Conservation (phyloP, 257 asterid species). For the Solanum appendiculatum region DNA sequence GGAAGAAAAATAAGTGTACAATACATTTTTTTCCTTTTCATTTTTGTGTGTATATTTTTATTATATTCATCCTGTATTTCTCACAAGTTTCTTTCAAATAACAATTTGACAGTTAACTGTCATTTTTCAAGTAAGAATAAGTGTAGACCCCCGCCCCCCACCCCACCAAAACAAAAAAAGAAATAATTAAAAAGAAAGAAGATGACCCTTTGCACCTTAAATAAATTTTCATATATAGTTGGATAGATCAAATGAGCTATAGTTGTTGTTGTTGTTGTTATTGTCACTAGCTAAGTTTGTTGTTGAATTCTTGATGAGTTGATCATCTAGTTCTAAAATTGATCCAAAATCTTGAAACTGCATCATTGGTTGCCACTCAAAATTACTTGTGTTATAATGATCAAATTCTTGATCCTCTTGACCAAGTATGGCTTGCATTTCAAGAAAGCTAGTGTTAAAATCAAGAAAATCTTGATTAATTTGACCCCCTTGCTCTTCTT, state of each 20-base stretch:
- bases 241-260: conserved; percentile 58
- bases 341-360: conserved; percentile 51
- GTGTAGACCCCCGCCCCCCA: background rate
- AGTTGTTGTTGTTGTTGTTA: conserved; percentile 19
- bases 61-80: background rate
- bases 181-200: background rate
- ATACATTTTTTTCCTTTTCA: background rate
- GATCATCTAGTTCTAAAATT: conserved; percentile 34
- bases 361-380: conserved; percentile 26
- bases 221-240: conserved; percentile 29
- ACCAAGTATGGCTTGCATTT: conserved; percentile 32
- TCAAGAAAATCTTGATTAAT: conserved; percentile 25
- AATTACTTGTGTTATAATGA: conserved; percentile 11
- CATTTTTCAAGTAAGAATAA: background rate
- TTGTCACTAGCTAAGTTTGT: conserved; percentile 23
- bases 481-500: conserved; percentile 8
- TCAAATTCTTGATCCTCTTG: conserved; percentile 25
- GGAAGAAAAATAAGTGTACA: background rate
- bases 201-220: background rate
- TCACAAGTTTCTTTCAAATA: background rate
- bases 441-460: conserved; percentile 19
- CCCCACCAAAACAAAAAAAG: background rate
- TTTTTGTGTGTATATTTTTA: background rate
- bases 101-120: background rate
- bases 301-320: conserved; percentile 5